These are phyloP conservation scores for Mortierella sp. DNA, from an alignment of 371 early-diverging fungal species.

Conservation along the genomic window DNA sequence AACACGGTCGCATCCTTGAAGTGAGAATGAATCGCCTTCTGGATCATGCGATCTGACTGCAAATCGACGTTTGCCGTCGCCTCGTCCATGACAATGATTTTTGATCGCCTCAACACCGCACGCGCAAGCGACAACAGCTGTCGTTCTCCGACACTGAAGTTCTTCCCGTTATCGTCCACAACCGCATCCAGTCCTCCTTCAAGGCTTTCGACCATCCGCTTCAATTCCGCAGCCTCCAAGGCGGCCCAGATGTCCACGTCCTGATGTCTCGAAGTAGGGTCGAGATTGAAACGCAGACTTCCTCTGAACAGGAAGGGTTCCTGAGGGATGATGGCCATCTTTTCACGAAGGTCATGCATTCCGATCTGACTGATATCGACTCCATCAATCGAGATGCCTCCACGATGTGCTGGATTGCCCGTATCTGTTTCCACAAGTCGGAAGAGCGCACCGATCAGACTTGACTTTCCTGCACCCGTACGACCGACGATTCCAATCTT, in stretches of 20 bases:
- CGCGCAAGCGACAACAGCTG: constrained; percentile 61
- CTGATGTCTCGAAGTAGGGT: constrained; percentile 67
- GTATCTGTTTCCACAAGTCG: constrained; percentile 55
- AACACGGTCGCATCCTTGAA: constrained; percentile 67
- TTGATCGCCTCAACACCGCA: constrained; percentile 72
- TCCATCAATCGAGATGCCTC: constrained; percentile 62
- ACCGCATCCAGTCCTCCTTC: constrained; percentile 34
- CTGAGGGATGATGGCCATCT: constrained; percentile 74
- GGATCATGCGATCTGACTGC: constrained; percentile 71
- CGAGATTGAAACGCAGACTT: constrained; percentile 64
- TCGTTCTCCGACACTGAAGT: constrained; percentile 66
- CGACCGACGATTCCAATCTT: constrained; percentile 62
- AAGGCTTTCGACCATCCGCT: constrained; percentile 7
- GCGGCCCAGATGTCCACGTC: constrained; percentile 71
- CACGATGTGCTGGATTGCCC: neutral
- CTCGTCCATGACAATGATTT: constrained; percentile 83
- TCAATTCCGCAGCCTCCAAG: constrained; percentile 25
- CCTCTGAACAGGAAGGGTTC: constrained; percentile 64
- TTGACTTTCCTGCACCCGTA: constrained; percentile 72
- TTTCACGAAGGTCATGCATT: constrained; percentile 64
- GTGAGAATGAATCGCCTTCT: constrained; percentile 75
- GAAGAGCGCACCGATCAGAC: constrained; percentile 62
- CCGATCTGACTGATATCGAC: constrained; percentile 60
- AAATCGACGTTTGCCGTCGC: constrained; percentile 86
- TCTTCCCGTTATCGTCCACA: constrained; percentile 58